Evolutionary conservation across 1,139 yeast genomes (phyloP).

Genomic region (Hemisphaericaspora xylanilytica): DNA sequence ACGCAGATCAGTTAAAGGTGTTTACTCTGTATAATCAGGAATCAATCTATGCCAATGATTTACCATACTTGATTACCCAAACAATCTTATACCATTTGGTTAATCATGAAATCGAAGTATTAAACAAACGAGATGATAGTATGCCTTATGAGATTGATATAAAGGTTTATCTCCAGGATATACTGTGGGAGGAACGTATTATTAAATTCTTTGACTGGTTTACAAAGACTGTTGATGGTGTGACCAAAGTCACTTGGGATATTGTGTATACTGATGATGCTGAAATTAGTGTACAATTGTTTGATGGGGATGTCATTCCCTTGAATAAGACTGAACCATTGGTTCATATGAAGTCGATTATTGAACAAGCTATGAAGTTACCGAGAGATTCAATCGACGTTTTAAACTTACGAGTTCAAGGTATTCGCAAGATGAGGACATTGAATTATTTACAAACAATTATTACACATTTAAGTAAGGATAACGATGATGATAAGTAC

Average conservation of each 20-base stretch:
- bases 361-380: not conserved
- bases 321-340: not conserved
- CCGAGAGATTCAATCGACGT: not conserved
- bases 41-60: conserved; percentile 38
- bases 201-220: not conserved
- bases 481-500: too few species aligned
- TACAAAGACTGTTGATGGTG: not conserved
- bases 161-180: not conserved
- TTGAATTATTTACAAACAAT: not conserved
- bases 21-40: conserved; percentile 29
- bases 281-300: not conserved
- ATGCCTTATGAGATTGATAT: not conserved
- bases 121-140: not conserved
- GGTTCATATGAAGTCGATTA: not conserved
- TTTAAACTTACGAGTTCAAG: not conserved
- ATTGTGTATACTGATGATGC: not conserved
- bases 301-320: not conserved
- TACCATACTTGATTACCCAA: conserved; percentile 41
- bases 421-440: not conserved
- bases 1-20: conserved; percentile 40
- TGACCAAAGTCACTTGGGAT: not conserved
- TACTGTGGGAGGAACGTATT: too few species aligned
- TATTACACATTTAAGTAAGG: too few species aligned
- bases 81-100: conserved; percentile 27
- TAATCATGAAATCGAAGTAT: conserved; percentile 7